Evolutionary conservation across 768 basidiomycete species (phyloP).

Genomic region (Boletus speciosus): DNA sequence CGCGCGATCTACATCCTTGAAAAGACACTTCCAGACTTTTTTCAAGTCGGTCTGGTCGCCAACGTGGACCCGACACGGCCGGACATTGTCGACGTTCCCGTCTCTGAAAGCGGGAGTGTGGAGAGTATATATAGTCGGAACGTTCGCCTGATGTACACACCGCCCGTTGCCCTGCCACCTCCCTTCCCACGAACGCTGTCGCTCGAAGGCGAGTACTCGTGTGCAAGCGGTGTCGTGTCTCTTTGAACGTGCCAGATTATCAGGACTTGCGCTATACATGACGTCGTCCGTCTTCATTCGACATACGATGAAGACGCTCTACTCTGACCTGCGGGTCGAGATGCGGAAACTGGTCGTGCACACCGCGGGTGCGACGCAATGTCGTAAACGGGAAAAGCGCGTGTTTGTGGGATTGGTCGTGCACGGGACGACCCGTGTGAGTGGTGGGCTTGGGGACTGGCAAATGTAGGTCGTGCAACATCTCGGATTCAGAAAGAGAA

Average conservation of each 20-base stretch:
- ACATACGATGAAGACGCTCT: constrained; percentile 73
- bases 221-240: background rate
- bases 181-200: constrained; percentile 69
- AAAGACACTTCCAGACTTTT: constrained; percentile 70
- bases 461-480: constrained; percentile 50
- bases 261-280: constrained; percentile 71
- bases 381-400: constrained; percentile 49
- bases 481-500: background rate
- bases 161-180: constrained; percentile 59
- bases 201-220: constrained; percentile 55
- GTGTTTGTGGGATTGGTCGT: constrained; percentile 54
- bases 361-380: background rate
- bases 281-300: constrained; percentile 66
- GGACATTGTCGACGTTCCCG: constrained; percentile 24
- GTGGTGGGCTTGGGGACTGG: constrained; percentile 63
- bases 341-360: constrained; percentile 46
- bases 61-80: constrained; percentile 46
- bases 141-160: constrained; percentile 63
- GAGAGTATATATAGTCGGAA: constrained; percentile 60
- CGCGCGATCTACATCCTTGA: constrained; percentile 67
- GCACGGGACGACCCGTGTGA: constrained; percentile 58
- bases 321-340: constrained; percentile 59
- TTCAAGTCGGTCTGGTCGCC: constrained; percentile 60
- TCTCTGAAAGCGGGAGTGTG: constrained; percentile 27
- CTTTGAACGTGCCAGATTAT: constrained; percentile 2